Evolutionary conservation across 192 early-diverging fungal genomes (phyloP).

Genomic region (Gigaspora rosea): DNA sequence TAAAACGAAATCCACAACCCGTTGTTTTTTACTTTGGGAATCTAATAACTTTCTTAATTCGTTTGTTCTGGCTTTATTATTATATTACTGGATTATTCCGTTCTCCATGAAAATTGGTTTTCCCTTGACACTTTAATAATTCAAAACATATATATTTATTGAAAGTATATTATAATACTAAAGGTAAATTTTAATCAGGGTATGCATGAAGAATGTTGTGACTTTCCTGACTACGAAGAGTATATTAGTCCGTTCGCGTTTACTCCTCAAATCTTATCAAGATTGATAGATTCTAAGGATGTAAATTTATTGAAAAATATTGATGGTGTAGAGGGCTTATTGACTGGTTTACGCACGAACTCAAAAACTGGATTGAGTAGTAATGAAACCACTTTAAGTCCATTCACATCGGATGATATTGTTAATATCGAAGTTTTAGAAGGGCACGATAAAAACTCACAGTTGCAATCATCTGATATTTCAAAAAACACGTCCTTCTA

Average conservation of each 20-base stretch:
- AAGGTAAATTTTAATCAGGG: too few relatives aligned
- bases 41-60: too few relatives aligned
- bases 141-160: too few relatives aligned
- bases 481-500: slow-evolving; percentile 37
- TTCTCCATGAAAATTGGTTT: too few relatives aligned
- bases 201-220: too few relatives aligned
- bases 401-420: slow-evolving; percentile 18
- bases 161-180: too few relatives aligned
- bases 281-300: slow-evolving; percentile 63
- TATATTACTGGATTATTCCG: too few relatives aligned
- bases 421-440: background rate
- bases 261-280: slow-evolving; percentile 51
- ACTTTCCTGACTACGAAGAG: too few relatives aligned
- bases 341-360: slow-evolving; percentile 52
- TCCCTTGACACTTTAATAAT: too few relatives aligned
- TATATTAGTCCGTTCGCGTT: slow-evolving; percentile 52
- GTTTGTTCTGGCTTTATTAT: too few relatives aligned
- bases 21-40: too few relatives aligned
- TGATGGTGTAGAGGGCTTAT: slow-evolving; percentile 57
- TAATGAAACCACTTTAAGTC: slow-evolving; percentile 9
- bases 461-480: background rate
- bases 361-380: slow-evolving; percentile 47
- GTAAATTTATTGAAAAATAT: slow-evolving; percentile 40
- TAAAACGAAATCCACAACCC: too few relatives aligned
- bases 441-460: background rate